phyloP scores from a whole-genome alignment of 345 rosid genomes.

The Eucalyptus pauciflora region DNA sequence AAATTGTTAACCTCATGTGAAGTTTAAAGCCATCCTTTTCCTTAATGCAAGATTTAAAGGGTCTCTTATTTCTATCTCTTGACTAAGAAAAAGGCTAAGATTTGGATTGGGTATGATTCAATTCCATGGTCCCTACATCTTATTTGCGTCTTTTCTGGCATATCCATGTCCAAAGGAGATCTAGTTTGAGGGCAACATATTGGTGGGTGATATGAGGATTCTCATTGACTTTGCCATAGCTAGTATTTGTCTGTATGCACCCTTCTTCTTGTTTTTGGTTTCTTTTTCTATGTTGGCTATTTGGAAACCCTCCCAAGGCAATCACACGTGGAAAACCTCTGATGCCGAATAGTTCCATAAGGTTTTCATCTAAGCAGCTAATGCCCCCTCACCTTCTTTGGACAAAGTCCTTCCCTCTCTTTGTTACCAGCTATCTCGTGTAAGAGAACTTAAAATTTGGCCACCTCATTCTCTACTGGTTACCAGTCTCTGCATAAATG shows the following conservation, averaged over 20 bases:
- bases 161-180: not conserved
- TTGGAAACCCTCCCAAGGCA: not conserved
- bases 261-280: not conserved
- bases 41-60: too few species aligned
- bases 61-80: too few species aligned
- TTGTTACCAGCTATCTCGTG: not conserved
- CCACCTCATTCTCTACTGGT: not conserved
- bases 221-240: not conserved
- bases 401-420: not conserved
- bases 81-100: too few species aligned
- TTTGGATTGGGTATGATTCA: not conserved
- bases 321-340: not conserved
- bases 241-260: not conserved
- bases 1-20: too few species aligned
- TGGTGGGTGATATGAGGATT: not conserved
- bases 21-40: too few species aligned
- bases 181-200: not conserved
- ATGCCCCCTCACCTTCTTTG: not conserved
- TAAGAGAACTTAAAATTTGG: not conserved
- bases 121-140: not conserved
- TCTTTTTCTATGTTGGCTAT: not conserved
- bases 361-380: not conserved
- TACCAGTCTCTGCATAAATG: not conserved
- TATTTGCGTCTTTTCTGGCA: not conserved
- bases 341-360: not conserved